Evolutionary conservation across 352 stramenopile species (phyloP), one percentile per base, ranked within the genome.

Genomic region (Globisporangium emineosum): DNA sequence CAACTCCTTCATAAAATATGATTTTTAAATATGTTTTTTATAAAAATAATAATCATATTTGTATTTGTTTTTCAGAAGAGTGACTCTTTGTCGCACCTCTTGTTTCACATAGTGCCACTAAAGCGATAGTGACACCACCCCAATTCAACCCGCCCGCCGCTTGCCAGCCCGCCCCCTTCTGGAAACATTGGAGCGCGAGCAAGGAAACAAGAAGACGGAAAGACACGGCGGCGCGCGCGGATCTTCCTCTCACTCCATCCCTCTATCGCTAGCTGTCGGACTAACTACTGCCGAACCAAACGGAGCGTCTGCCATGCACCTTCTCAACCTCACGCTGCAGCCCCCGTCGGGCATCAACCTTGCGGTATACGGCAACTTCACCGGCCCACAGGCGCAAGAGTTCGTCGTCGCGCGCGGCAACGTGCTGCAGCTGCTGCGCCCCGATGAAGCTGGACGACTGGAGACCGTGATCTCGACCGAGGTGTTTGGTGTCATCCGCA

Each of bases 371-470:
- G 93, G 93, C 52, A 97, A 97, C 80, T 98, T 98, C 70, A 89
- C 83, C 43, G 84, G 74, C 4, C 62, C 90, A 21, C 91, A 97
- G 67, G 88, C 88, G 32, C 92, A 98, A 56, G 96, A 99, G 79
- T 94, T 99, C 57, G 87, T 97, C n/a, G 84, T 98, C 35, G 82
- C 93, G 52, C 83, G 92, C 32, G 94, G 96, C 35, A 97, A 97
- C 29, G 86, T 96, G 56, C 79, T 99, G 54, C 96, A 99, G 77
- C 71, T 99, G 40, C 84, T 98, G 57, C 86, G 91, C 23, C 83
- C 90, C 15, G 83, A 88, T 52, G 84, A 85, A 10, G 60, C 81
- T 15, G 87, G 87, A 10, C 76, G 79, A 21, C 69, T 98, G 13
- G 76, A 94, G 58, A 81, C 79, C 8, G 66, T 98, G 32, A 88